phyloP scores from a whole-genome alignment of 768 basidiomycete genomes.

The Lyophyllum shimeji region DNA sequence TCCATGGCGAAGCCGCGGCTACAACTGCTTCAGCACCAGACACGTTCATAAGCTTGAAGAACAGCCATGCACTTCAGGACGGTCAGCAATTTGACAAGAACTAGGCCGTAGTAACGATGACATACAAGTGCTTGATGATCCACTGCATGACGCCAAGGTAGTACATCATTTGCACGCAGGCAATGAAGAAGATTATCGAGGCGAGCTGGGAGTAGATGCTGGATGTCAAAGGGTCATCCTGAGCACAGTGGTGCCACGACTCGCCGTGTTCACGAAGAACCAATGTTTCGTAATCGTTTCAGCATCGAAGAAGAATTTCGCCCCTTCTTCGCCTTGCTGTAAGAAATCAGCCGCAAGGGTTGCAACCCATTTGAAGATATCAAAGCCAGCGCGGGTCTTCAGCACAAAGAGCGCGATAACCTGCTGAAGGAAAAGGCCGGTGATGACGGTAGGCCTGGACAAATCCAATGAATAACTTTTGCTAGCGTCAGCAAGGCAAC shows the following conservation, averaged over 20 bases:
- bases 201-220: slow-evolving; percentile 42
- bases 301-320: slow-evolving; percentile 79
- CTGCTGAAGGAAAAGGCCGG: slow-evolving; percentile 85
- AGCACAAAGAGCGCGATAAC: slow-evolving; percentile 86
- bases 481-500: slow-evolving; percentile 16
- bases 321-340: slow-evolving; percentile 63
- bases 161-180: slow-evolving; percentile 90
- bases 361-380: slow-evolving; percentile 83
- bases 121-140: slow-evolving; percentile 82
- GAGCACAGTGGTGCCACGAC: slow-evolving; percentile 20
- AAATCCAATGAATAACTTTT: not conserved
- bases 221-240: slow-evolving; percentile 4
- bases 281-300: slow-evolving; percentile 66
- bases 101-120: slow-evolving; percentile 6
- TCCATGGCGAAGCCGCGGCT: slow-evolving; percentile 90
- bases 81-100: not conserved
- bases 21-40: slow-evolving; percentile 96
- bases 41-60: slow-evolving; percentile 88
- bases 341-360: slow-evolving; percentile 81
- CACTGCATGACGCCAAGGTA: slow-evolving; percentile 93
- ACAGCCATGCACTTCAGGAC: slow-evolving; percentile 75
- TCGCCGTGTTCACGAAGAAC: slow-evolving; percentile 82
- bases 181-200: slow-evolving; percentile 92
- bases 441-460: slow-evolving; percentile 78
- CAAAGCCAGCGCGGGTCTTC: slow-evolving; percentile 80